A percentile compares a stretch with the other conserved stretches of the same genome.
These are phyloP conservation scores for Ambrosia artemisiifolia DNA, from an alignment of 129 eudicot genomes.

Conservation along the genomic window DNA sequence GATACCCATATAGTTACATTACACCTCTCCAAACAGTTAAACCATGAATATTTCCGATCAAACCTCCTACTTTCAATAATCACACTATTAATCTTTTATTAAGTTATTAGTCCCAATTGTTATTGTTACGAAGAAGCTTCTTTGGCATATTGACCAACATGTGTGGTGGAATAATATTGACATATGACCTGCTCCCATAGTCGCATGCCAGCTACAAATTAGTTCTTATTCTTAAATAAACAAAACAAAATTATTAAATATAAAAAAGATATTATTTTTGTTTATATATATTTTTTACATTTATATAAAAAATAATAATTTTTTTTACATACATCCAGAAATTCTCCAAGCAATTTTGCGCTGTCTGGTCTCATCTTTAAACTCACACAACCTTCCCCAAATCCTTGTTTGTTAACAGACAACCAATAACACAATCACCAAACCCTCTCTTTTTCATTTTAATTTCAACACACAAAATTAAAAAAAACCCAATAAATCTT, in stretches of 20 bases:
- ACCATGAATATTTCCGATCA: neutral
- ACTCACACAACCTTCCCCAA: constrained; percentile 18
- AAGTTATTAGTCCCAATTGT: neutral
- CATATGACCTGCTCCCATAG: constrained; percentile 14
- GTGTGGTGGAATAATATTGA: constrained; percentile 26
- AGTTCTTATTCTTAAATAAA: neutral
- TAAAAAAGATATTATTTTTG: neutral
- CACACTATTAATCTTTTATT: neutral
- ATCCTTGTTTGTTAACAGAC: constrained; percentile 23
- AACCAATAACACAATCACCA: constrained; percentile 12
- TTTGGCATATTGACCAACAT: constrained; percentile 13
- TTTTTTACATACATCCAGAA: constrained; percentile 23
- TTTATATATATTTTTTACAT: neutral
- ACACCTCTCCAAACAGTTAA: too few species aligned
- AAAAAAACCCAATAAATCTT: constrained; percentile 1
- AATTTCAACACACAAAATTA: neutral
- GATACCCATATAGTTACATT: too few species aligned
- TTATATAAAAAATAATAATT: neutral
- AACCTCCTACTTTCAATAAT: neutral
- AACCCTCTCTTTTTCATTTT: constrained; percentile 20
- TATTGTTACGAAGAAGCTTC: constrained; percentile 18
- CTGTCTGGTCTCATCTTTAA: constrained; percentile 27
- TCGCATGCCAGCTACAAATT: constrained; percentile 26
- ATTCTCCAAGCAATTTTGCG: constrained; percentile 21
- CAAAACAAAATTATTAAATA: neutral